Percentiles rank a stretch among this genome's conserved stretches.
phyloP scores from a whole-genome alignment of 208 protist genomes.

The Zelonia costaricensis region DNA sequence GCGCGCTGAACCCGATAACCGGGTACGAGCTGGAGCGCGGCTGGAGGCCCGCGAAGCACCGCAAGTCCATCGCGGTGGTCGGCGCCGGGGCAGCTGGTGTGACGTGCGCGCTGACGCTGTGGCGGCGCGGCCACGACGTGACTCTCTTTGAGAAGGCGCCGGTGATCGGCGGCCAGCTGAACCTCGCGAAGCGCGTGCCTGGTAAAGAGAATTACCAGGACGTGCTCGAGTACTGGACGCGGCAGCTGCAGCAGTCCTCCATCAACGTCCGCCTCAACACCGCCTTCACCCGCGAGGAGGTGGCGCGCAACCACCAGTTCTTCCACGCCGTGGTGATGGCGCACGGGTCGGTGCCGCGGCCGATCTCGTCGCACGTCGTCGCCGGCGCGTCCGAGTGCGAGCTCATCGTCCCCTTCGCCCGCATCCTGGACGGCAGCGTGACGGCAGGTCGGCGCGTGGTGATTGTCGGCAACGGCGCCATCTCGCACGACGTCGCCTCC shows the following conservation, averaged over 20 bases:
- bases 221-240: conserved; percentile 90
- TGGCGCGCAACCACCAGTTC: conserved; percentile 78
- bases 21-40: conserved; percentile 89
- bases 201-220: conserved; percentile 94
- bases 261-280: conserved; percentile 79
- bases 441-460: conserved; percentile 76
- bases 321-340: conserved; percentile 84
- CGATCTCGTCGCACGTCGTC: conserved; percentile 66
- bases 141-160: conserved; percentile 82
- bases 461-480: conserved; percentile 84
- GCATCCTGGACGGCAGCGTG: conserved; percentile 82
- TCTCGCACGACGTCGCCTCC: conserved; percentile 83
- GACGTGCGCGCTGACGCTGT: conserved; percentile 87
- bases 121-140: conserved; percentile 91
- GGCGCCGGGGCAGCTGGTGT: conserved; percentile 92
- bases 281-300: conserved; percentile 79
- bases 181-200: conserved; percentile 92
- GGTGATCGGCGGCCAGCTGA: conserved; percentile 92
- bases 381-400: conserved; percentile 63
- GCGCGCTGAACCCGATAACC: conserved; percentile 91
- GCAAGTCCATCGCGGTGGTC: conserved; percentile 88
- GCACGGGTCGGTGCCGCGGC: conserved; percentile 64
- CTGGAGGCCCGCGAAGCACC: conserved; percentile 46
- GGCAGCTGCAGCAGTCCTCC: conserved; percentile 72
- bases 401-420: conserved; percentile 72